Percentiles rank a stretch among this genome's conserved stretches.
These are phyloP conservation scores for Zopfia rhizophila DNA, from an alignment of 2,329 filamentous ascomycete species.

Conservation along the genomic window DNA sequence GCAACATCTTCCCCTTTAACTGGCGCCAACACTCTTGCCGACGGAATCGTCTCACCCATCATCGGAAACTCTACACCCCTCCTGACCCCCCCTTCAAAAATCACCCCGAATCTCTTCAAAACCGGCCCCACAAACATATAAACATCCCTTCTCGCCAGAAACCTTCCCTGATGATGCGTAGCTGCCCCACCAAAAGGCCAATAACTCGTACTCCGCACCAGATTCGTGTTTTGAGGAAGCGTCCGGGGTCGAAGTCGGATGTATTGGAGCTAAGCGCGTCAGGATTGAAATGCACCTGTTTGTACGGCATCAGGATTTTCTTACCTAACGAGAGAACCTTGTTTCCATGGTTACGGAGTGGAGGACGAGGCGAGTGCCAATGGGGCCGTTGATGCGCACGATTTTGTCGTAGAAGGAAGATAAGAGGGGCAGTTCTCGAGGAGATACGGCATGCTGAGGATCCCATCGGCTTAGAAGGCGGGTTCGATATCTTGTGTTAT, in stretches of 20 bases:
- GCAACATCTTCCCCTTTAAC: slow-evolving; percentile 25
- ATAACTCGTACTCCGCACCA: background rate
- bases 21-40: background rate
- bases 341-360: background rate
- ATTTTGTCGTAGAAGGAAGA: background rate
- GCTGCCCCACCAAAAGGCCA: background rate
- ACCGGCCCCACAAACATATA: slow-evolving; percentile 1
- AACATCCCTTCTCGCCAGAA: background rate
- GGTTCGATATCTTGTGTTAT: background rate
- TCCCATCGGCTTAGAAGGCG: background rate
- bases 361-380: background rate
- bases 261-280: background rate
- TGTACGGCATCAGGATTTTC: slow-evolving; percentile 1
- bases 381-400: background rate
- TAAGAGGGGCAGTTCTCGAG: slow-evolving; percentile 1
- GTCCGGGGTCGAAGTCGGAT: background rate
- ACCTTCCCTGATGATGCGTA: background rate
- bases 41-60: background rate
- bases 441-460: background rate
- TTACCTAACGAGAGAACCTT: background rate
- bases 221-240: background rate
- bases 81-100: background rate
- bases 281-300: background rate
- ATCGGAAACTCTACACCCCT: background rate
- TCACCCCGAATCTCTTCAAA: background rate